A percentile compares a stretch with the other conserved stretches of the same genome.
Conservation (phyloP, 1,139 yeast genomes). For the Kodamaea ohmeri region DNA sequence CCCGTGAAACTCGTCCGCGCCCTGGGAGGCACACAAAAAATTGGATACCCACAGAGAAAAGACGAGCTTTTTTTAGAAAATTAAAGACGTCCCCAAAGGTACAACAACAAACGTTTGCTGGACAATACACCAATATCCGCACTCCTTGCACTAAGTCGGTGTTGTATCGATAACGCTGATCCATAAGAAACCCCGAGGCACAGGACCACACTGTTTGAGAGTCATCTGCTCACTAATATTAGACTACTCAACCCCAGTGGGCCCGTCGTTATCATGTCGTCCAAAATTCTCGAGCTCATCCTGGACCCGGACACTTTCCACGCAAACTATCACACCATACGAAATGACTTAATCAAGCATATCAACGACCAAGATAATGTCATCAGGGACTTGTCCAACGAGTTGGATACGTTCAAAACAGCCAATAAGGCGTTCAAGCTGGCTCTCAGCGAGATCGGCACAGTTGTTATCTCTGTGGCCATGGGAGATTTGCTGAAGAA, state of each 20-base stretch:
- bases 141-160: too few species aligned
- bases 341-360: slow-evolving; percentile 32
- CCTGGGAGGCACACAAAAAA: too few species aligned
- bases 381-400: slow-evolving; percentile 31
- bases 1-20: too few species aligned
- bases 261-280: slow-evolving; percentile 8
- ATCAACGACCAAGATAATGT: slow-evolving; percentile 33
- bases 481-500: slow-evolving; percentile 81
- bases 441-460: slow-evolving; percentile 76
- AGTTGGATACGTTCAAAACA: slow-evolving; percentile 52
- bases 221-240: too few species aligned
- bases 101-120: slow-evolving; percentile 2
- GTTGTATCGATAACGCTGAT: too few species aligned
- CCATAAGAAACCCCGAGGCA: too few species aligned
- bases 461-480: slow-evolving; percentile 79
- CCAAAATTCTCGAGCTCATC: slow-evolving; percentile 32
- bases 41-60: not conserved
- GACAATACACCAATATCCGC: slow-evolving; percentile 1
- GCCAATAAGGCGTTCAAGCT: slow-evolving; percentile 76
- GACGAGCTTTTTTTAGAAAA: slow-evolving; percentile 1
- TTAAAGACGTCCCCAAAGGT: not conserved
- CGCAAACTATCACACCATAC: slow-evolving; percentile 30
- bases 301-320: slow-evolving; percentile 42
- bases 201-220: too few species aligned
- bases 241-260: too few species aligned